Base-by-base conservation (phyloP, 2,329 filamentous ascomycete species). In the Aspergillus proliferans region DNA sequence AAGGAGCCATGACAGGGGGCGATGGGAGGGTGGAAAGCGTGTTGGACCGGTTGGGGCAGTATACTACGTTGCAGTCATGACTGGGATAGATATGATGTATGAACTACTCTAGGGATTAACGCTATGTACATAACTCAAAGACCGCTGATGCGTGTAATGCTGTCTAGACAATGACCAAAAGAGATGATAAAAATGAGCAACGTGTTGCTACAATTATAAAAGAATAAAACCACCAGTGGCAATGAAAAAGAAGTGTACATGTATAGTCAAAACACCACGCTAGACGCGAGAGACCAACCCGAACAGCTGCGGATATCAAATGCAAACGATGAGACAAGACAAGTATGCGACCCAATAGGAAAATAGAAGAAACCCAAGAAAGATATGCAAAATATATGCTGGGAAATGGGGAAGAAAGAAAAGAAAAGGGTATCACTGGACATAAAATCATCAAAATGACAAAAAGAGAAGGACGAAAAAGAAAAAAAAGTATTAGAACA, bases 1-100 rank as follows among this genome's bases (percentile, higher is more conserved):
- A 72, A 47, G 60, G 58, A 53, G 51, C 61, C 1, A 58, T 73
- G 48, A 64, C 60, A 24, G 62, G 66, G 0, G 65, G 64, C 4
- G 63, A 68, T 49, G 59, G 65, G 5, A 57, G 66, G 15, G 56
- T 71, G 34, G 69, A 71, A 48, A 62, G 52, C 1, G 49, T 71
- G 14, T 47, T 71, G 19, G 61, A 66, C 10, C 52, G 68, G 46
- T 51, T 72, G 47, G 53, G 47, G 46, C 48, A 58, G 38, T 45
- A 44, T 41, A 42, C 43, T 38, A 9, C 3, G n/a, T 42, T 46
- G n/a, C 7, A 15, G n/a, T n/a, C 10, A 15, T 28, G 12, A 44
- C 19, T 24, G 41, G 12, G n/a, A 6, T 43, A 30, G 7, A 4
- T 12, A 12, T 12, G 26, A 12, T 12, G 1, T 30, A 30, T 30